phyloP scores from a whole-genome alignment of 1,284 basidiomycete genomes.

The Mycosarcoma maydis region DNA sequence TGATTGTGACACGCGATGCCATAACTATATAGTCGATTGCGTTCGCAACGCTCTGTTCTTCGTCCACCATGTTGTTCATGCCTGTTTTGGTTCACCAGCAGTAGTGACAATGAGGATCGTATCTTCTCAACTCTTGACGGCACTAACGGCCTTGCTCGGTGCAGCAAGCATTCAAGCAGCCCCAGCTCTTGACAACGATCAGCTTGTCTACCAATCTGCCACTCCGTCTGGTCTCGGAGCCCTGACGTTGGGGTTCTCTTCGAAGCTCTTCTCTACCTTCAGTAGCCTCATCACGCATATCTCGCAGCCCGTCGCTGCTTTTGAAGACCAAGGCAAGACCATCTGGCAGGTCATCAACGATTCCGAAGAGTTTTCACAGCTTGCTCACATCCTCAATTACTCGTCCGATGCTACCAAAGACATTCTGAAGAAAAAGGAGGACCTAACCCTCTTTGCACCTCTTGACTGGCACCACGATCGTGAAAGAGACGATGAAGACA shows the following conservation, averaged over 20 bases:
- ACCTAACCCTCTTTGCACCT: constrained; percentile 54
- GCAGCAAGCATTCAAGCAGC: constrained; percentile 16
- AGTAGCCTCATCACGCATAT: constrained; percentile 8
- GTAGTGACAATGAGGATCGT: constrained; percentile 20
- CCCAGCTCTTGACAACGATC: constrained; percentile 20
- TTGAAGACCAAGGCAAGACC: constrained; percentile 30
- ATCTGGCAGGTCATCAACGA: constrained; percentile 54
- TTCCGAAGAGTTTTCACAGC: constrained; percentile 42
- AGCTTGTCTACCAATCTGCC: constrained; percentile 15
- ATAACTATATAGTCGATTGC: no score
- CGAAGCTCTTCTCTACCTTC: constrained; percentile 30
- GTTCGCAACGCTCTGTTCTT: no score
- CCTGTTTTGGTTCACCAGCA: no score
- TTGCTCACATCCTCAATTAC: constrained; percentile 58
- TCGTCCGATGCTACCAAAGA: constrained; percentile 52
- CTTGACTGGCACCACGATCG: constrained; percentile 55
- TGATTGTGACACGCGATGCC: no score
- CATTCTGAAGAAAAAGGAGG: constrained; percentile 42
- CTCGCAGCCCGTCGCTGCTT: constrained; percentile 3
- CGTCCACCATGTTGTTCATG: no score
- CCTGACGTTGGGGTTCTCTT: constrained; percentile 22
- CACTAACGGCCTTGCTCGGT: constrained; percentile 10
- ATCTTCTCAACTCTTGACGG: constrained; percentile 8
- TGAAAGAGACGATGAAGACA: constrained; percentile 17
- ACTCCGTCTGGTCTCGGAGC: constrained; percentile 22